A percentile compares a stretch with the other conserved stretches of the same genome.
Conservation (phyloP, 2,329 filamentous ascomycete species). For the Talaromyces sp. region DNA sequence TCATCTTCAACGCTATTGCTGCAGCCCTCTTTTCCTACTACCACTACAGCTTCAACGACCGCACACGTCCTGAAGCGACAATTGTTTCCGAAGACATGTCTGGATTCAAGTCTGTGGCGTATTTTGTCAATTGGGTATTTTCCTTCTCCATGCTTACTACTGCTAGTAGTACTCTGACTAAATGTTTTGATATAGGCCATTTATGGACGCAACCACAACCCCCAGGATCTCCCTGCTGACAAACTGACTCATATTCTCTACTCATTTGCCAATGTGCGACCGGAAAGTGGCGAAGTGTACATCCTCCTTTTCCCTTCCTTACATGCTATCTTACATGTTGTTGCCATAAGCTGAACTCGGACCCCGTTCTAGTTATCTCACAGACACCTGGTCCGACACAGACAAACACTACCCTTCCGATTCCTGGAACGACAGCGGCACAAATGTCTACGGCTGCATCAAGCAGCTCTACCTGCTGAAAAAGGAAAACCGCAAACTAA, state of each 20-base stretch:
- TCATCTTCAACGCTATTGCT: background rate
- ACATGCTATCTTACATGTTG: too few relatives aligned
- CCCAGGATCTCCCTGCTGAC: conserved; percentile 73
- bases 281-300: conserved; percentile 73
- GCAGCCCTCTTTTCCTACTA: background rate
- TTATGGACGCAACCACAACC: conserved; percentile 75
- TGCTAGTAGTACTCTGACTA: background rate
- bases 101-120: conserved; percentile 34
- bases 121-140: conserved; percentile 44
- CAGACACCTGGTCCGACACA: conserved; percentile 64
- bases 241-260: conserved; percentile 85
- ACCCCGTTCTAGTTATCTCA: conserved; percentile 42
- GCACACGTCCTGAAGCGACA: background rate
- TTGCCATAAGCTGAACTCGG: background rate
- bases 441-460: conserved; percentile 69
- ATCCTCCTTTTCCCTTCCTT: too few relatives aligned
- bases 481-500: conserved; percentile 69
- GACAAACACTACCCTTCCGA: conserved; percentile 67
- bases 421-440: conserved; percentile 64
- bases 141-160: background rate
- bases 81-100: conserved; percentile 7
- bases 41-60: background rate
- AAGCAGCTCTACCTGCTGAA: conserved; percentile 76
- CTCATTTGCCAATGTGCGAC: conserved; percentile 78
- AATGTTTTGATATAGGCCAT: conserved; percentile 55